Conservation (phyloP, 2,329 filamentous ascomycete species). For the Paracoccidioides lutzii region DNA sequence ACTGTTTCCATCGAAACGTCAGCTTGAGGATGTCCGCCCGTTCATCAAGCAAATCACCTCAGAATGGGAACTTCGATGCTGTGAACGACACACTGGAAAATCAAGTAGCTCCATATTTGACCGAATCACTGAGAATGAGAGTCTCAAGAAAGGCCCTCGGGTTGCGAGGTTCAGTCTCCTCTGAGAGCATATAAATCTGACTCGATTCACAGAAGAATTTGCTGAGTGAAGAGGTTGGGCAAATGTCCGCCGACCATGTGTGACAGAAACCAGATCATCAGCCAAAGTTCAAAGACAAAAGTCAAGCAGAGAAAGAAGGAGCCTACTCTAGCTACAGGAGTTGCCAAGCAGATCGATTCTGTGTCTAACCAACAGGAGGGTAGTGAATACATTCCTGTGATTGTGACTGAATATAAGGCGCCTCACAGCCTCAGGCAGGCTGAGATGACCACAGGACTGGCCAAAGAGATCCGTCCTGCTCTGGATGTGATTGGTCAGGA, state of each 20-base stretch:
- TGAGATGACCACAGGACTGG: conserved; percentile 17
- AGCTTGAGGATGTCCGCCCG: conserved; percentile 7
- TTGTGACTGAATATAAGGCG: conserved; percentile 18
- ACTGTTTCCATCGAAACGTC: conserved; percentile 7
- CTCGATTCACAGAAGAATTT: conserved; percentile 10
- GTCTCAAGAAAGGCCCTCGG: conserved; percentile 18
- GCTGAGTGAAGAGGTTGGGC: background rate
- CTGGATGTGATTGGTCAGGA: conserved; percentile 17
- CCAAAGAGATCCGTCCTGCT: conserved; percentile 13
- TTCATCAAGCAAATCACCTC: conserved; percentile 23
- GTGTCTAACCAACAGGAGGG: conserved; percentile 9
- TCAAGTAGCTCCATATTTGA: conserved; percentile 24
- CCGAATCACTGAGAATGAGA: conserved; percentile 15
- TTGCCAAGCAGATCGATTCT: conserved; percentile 5
- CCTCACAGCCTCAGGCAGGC: conserved; percentile 15
- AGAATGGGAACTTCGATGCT: conserved; percentile 24
- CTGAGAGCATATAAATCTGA: conserved; percentile 28
- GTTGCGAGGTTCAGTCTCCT: conserved; percentile 23
- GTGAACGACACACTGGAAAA: conserved; percentile 27
- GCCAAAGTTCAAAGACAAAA: conserved; percentile 1
- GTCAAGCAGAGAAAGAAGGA: background rate
- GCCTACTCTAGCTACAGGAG: background rate
- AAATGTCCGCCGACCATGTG: conserved; percentile 12
- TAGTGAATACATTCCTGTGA: conserved; percentile 12
- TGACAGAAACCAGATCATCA: conserved; percentile 4